A percentile compares a stretch with the other conserved stretches of the same genome.
Evolutionary conservation across 495 filamentous ascomycete genomes (phyloP).

Genomic region (Venustampulla echinocandica): DNA sequence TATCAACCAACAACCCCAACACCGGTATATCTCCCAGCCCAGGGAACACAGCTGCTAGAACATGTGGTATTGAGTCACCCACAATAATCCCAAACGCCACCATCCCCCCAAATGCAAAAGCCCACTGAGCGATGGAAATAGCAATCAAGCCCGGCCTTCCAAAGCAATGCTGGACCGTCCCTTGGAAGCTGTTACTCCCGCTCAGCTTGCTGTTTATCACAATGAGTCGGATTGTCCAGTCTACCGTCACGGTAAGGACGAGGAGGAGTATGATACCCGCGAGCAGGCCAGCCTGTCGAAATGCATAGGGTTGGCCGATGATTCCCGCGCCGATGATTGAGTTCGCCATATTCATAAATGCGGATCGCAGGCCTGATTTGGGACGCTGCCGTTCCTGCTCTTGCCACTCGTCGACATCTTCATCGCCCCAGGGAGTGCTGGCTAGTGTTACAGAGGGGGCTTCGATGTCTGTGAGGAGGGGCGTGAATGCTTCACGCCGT

Average conservation of each 20-base stretch:
- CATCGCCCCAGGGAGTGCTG: conserved; percentile 31
- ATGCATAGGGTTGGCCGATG: conserved; percentile 93
- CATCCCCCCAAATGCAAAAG: conserved; percentile 98
- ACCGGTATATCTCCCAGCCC: conserved; percentile 62
- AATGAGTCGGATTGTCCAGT: conserved; percentile 96
- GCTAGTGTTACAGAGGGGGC: conserved; percentile 83
- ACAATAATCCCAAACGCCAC: conserved; percentile 96
- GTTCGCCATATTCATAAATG: conserved; percentile 99
- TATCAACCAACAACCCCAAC: conserved; percentile 69
- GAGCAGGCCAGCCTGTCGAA: conserved; percentile 77
- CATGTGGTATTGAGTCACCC: conserved; percentile 89
- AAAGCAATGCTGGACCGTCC: conserved; percentile 90
- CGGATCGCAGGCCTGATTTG: conserved; percentile 37
- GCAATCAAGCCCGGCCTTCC: conserved; percentile 80
- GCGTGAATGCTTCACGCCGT: conserved; percentile 49
- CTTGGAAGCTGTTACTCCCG: conserved; percentile 86
- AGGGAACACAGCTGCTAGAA: conserved; percentile 74
- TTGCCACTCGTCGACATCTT: conserved; percentile 33
- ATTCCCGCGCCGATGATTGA: conserved; percentile 97
- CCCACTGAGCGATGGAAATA: conserved; percentile 89
- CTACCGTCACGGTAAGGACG: conserved; percentile 69
- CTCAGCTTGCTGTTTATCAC: conserved; percentile 92
- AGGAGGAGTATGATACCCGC: conserved; percentile 73
- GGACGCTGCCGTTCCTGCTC: conserved; percentile 37
- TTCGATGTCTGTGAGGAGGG: conserved; percentile 77